These are phyloP conservation scores for Rubia peregrina DNA, from an alignment of 305 asterid species.

Conservation along the genomic window DNA sequence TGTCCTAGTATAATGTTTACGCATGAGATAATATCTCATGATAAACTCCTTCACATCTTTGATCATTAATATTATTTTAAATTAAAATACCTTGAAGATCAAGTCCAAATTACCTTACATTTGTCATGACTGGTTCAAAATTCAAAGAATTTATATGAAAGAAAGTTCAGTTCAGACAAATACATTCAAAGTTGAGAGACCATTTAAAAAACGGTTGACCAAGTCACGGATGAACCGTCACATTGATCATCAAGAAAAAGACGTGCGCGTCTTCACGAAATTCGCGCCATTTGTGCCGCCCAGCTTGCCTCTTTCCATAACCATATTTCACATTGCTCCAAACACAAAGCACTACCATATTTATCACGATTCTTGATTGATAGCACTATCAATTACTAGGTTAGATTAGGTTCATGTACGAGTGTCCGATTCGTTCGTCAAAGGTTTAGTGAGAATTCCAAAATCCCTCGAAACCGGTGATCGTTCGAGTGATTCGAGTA, in stretches of 20 bases:
- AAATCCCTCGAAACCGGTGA: constrained; percentile 35
- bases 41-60: too few species aligned
- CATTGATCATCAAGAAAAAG: constrained; percentile 17
- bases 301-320: constrained; percentile 15
- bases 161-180: neutral
- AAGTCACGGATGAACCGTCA: constrained; percentile 23
- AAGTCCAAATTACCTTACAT: too few species aligned
- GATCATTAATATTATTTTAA: too few species aligned
- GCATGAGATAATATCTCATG: too few species aligned
- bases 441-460: constrained; percentile 19
- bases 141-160: too few species aligned
- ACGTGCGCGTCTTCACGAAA: constrained; percentile 35
- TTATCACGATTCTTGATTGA: neutral
- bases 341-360: neutral
- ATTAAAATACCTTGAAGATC: too few species aligned
- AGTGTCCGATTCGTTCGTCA: constrained; percentile 3
- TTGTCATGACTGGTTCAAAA: neutral
- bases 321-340: neutral
- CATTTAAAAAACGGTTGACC: constrained; percentile 27
- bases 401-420: neutral
- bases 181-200: neutral
- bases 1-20: too few species aligned
- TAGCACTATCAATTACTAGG: neutral
- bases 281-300: constrained; percentile 43
- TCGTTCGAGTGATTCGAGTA: constrained; percentile 2